These are phyloP conservation scores for Knufia fluminis DNA, from an alignment of 2,329 filamentous ascomycete genomes.

Conservation along the genomic window DNA sequence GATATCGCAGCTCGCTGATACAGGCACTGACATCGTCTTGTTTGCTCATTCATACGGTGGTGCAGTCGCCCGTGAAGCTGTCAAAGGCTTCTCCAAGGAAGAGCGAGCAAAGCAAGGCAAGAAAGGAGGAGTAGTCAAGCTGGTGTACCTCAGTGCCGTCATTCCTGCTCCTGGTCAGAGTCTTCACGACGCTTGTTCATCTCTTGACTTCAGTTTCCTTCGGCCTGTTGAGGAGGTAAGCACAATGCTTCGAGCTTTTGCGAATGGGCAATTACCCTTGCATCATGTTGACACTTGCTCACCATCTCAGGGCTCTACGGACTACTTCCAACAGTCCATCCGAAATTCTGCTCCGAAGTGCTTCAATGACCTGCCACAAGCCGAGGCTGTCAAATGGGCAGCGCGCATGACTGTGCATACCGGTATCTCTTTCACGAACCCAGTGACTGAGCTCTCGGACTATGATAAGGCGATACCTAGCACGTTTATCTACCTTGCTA, in stretches of 20 bases:
- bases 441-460: too few species aligned
- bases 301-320: not conserved
- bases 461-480: too few species aligned
- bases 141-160: not conserved
- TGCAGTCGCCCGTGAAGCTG: not conserved
- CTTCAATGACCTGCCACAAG: too few species aligned
- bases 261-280: not conserved
- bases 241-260: not conserved
- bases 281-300: too few species aligned
- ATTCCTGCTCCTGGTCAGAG: not conserved
- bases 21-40: not conserved
- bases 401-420: too few species aligned
- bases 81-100: not conserved
- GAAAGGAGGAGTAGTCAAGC: not conserved
- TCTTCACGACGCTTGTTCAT: not conserved
- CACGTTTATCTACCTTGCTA: too few species aligned
- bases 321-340: not conserved
- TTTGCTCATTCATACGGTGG: not conserved
- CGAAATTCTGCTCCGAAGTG: not conserved
- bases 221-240: not conserved
- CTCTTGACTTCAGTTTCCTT: not conserved
- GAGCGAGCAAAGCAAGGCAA: not conserved
- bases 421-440: too few species aligned
- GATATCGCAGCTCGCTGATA: not conserved
- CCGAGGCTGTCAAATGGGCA: not conserved